phyloP scores from a whole-genome alignment of 345 rosid genomes.

The Moricandia moricandioides region DNA sequence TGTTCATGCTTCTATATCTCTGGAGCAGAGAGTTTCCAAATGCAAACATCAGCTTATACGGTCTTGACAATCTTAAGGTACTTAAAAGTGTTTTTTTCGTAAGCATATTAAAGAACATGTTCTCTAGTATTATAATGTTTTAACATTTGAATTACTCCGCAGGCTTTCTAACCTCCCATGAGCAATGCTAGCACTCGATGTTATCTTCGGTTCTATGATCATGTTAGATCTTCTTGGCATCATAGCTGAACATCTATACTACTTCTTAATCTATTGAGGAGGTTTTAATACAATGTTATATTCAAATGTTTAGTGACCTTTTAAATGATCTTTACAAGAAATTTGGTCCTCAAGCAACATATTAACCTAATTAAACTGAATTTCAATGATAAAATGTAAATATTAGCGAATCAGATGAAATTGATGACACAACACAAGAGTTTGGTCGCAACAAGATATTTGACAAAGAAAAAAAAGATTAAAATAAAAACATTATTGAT shows the following conservation, averaged over 20 bases:
- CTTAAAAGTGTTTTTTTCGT: background rate
- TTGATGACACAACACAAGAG: background rate
- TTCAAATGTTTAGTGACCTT: background rate
- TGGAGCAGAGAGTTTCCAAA: conserved; percentile 97
- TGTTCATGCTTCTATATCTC: conserved; percentile 87
- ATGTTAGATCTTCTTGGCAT: conserved; percentile 73
- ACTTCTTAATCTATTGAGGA: no score
- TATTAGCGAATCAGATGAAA: background rate
- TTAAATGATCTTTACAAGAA: background rate
- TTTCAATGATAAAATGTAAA: background rate
- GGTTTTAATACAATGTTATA: conserved; percentile 12
- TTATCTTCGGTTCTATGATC: conserved; percentile 60
- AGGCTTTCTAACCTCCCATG: conserved; percentile 97
- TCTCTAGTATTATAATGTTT: background rate
- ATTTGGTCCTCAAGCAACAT: background rate
- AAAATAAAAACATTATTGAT: background rate
- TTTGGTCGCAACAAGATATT: background rate
- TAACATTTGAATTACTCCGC: conserved; percentile 2
- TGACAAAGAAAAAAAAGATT: background rate
- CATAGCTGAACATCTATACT: conserved; percentile 86
- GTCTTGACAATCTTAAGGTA: conserved; percentile 84
- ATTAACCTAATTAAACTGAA: background rate
- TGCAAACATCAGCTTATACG: conserved; percentile 83
- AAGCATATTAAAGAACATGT: background rate
- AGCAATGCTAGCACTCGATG: conserved; percentile 94